phyloP scores from a whole-genome alignment of 768 basidiomycete genomes.

The Mycena belliarum region DNA sequence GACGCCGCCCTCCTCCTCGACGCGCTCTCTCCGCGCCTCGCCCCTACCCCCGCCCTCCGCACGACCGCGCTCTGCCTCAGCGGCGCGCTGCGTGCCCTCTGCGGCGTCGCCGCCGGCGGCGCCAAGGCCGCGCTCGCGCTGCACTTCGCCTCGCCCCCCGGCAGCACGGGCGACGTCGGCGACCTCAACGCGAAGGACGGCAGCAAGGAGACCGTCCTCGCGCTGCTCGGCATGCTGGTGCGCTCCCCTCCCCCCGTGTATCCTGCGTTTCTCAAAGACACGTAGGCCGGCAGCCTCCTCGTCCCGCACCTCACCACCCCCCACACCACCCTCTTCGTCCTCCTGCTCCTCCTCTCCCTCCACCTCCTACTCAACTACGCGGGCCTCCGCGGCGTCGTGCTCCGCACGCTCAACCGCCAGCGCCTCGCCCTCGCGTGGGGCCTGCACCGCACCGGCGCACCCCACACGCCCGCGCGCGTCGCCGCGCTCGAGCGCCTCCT shows the following conservation, averaged over 20 bases:
- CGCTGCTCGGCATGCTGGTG: conserved; percentile 68
- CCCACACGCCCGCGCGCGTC: conserved; percentile 35
- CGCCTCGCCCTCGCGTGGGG: conserved; percentile 57
- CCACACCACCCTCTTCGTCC: conserved; percentile 48
- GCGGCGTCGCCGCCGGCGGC: conserved; percentile 64
- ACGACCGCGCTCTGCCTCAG: conserved; percentile 56
- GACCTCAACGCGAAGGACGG: conserved; percentile 74
- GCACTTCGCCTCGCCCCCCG: conserved; percentile 59
- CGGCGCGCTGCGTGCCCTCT: conserved; percentile 58
- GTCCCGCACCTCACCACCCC: conserved; percentile 55
- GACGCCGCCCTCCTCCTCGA: conserved; percentile 62
- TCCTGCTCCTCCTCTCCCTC: conserved; percentile 50
- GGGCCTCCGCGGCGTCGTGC: conserved; percentile 57
- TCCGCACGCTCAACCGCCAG: conserved; percentile 63
- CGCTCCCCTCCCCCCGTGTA: too few relatives aligned
- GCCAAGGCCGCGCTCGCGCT: conserved; percentile 70
- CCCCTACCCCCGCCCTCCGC: conserved; percentile 45
- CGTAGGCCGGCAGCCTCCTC: conserved; percentile 64
- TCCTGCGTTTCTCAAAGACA: background rate
- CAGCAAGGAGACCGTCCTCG: conserved; percentile 71
- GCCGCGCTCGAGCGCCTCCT: conserved; percentile 49
- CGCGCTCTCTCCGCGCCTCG: conserved; percentile 51
- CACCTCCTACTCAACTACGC: conserved; percentile 63
- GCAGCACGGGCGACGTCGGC: conserved; percentile 61
- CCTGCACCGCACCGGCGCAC: conserved; percentile 33